These are phyloP conservation scores for Phlyctochytrium planicorne DNA, from an alignment of 192 early-diverging fungal species.

Conservation along the genomic window DNA sequence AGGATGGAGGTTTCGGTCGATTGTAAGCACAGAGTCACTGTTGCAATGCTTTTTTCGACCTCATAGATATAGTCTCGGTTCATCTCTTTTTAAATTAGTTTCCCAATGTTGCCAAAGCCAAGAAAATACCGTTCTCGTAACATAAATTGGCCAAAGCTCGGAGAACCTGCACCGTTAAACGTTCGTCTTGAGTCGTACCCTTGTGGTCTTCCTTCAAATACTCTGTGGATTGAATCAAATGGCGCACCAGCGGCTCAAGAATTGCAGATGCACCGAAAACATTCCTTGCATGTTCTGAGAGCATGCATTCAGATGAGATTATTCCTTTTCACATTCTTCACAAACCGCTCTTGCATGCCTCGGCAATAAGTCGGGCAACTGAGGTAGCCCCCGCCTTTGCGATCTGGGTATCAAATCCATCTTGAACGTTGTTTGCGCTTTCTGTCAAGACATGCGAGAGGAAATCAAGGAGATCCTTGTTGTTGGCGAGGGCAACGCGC, in stretches of 20 bases:
- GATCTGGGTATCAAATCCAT: too few species aligned
- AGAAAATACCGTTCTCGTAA: constrained; percentile 43
- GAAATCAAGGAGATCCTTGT: too few species aligned
- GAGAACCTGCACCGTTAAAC: constrained; percentile 32
- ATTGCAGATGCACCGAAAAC: neutral
- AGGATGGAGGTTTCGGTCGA: constrained; percentile 25
- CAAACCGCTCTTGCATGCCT: constrained; percentile 19
- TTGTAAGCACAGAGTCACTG: constrained; percentile 24
- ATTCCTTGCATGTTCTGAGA: constrained; percentile 16
- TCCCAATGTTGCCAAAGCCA: neutral
- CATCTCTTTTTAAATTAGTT: constrained; percentile 29
- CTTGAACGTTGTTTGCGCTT: too few species aligned
- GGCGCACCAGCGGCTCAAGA: neutral
- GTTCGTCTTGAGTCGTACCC: constrained; percentile 8
- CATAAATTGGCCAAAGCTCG: constrained; percentile 52
- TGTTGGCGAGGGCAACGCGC: too few species aligned
- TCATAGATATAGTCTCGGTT: constrained; percentile 42
- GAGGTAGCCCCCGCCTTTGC: neutral
- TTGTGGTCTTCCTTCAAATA: neutral
- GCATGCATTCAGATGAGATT: too few species aligned
- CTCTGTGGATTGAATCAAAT: neutral
- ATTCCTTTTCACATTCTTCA: too few species aligned
- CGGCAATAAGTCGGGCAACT: constrained; percentile 13
- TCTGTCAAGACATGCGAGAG: too few species aligned
- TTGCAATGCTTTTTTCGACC: constrained; percentile 15